Evolutionary conservation across 1,284 basidiomycete species (phyloP), one percentile per base, ranked within the genome.

Genomic region (Sanghuangporus sanghuang): DNA sequence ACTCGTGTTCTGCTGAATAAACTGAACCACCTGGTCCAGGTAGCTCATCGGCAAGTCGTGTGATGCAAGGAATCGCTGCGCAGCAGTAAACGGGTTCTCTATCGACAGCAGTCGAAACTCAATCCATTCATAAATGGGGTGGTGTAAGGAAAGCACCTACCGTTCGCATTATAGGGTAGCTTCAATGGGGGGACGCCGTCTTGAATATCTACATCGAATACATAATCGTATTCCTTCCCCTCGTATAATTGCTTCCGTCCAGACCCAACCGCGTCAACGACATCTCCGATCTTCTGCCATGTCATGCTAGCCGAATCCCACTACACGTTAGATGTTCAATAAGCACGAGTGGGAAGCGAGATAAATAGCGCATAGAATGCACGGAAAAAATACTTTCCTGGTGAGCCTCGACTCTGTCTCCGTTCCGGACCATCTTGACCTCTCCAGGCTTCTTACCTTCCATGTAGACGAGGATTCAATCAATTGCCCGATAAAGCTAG

Each of bases 211-310:
- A 99, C 96, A 71, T 98, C 96, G 71, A 99, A 99, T 7, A 99
- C 96, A 71, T 98, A 96, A 77, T 99, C 97, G 72, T 96, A 99
- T 76, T 98, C 96, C 73, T 90, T 89, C 36, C 97, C 97, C 68
- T 93, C 76, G 73, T 92, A 90, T 5, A 96, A 81, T 74, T 96
- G 93, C 75, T 94, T 98, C 65, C 91, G 83, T 7, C 86, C 85
- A 53, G 89, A 86, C 8, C 95, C 93, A 53, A 97, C 92, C 16
- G 94, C 94, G 71, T 96, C 96, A 2, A 97, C 94, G 3, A 99
- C 96, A 68, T 96, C 91, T 12, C 97, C 97, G 46, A 99, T 87
- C 74, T 96, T 97, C 73, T 92, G 85, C 96, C 96, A 98, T 46
- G 82, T 82, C 12, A 77, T 78, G 11, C 78, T 80, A 2, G 81